Evolutionary conservation across 2,329 filamentous ascomycete species (phyloP), one percentile per base, ranked within the genome.

Genomic region (Fusarium denticulatum): DNA sequence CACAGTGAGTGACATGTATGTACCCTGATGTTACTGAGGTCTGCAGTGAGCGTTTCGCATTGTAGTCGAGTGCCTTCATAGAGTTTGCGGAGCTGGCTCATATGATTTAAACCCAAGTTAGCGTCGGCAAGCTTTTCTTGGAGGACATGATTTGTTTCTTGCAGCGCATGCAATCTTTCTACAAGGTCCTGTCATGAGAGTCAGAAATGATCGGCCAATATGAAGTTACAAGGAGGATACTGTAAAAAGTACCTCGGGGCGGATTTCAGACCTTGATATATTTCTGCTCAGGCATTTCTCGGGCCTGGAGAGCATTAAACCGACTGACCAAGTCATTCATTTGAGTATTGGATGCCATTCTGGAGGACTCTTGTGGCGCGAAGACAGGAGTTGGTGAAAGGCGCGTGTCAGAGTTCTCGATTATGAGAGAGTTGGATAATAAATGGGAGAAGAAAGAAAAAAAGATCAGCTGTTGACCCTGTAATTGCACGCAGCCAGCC

Each of bases 31-130:
- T 36, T 39, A n/a, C 28, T 79, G 78, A 49, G 77, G 72, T 52
- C 86, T 82, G 42, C 26, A 16, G 50, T 55, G 34, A 55, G 50
- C 34, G 24, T 55, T 28, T 55, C 50, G 9, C 50, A 55, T 40
- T 55, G 50, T 24, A 40, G 22, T 28, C 50, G 50, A 55, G 50
- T 55, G 24, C 50, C 50, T 55, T 55, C 50, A 40, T 55, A 55
- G 34, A 55, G 50, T 40, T 28, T 55, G 24, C 36, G 50, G 32
- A 55, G 34, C 50, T 55, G 50, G 50, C 50, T 55, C 50, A 55
- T 55, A 55, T 55, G 34, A n/a, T 55, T 39, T 20, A 55, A 55
- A 28, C 50, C 36, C 34, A 55, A 55, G 34, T n/a, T 55, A 40
- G 50, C 50, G 50, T 55, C 24, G 50, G 36, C 36, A 39, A 55